These are phyloP conservation scores for Hypoxylon sp. DNA, from an alignment of 2,329 filamentous ascomycete genomes.

Conservation along the genomic window DNA sequence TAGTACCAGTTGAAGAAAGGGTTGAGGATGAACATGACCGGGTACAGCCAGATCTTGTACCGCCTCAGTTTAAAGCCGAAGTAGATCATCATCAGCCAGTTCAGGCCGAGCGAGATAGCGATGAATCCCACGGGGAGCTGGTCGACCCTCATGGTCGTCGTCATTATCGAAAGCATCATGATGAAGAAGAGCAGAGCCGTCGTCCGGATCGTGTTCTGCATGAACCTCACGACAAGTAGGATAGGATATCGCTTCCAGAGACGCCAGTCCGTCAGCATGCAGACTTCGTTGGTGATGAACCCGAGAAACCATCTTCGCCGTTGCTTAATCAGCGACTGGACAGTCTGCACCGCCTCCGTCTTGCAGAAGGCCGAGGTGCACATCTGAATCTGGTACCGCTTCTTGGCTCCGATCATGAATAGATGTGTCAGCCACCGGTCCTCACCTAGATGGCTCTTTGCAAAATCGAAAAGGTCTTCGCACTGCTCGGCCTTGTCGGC, in stretches of 20 bases:
- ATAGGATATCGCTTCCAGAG: constrained; percentile 92
- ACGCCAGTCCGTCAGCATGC: constrained; percentile 94
- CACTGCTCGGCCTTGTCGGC: constrained; percentile 95
- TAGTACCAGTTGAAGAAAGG: constrained; percentile 99
- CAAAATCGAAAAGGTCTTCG: constrained; percentile 95
- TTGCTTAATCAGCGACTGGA: constrained; percentile 87
- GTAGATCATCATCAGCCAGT: constrained; percentile 96
- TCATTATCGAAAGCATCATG: constrained; percentile 85
- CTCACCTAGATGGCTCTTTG: constrained; percentile 93
- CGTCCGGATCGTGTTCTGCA: constrained; percentile 95
- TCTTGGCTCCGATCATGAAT: constrained; percentile 97
- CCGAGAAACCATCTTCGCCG: constrained; percentile 95
- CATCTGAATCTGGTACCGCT: constrained; percentile 96
- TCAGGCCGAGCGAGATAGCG: constrained; percentile 87
- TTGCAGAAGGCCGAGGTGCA: constrained; percentile 98
- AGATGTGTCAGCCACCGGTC: constrained; percentile 97
- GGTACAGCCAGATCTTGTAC: constrained; percentile 95
- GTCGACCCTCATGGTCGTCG: constrained; percentile 78
- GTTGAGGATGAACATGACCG: constrained; percentile 93
- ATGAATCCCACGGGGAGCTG: constrained; percentile 94
- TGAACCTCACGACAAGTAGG: constrained; percentile 84
- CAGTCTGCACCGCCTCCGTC: constrained; percentile 93
- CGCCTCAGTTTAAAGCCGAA: constrained; percentile 86
- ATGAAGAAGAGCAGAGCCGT: constrained; percentile 95
- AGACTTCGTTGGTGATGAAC: constrained; percentile 97